These are phyloP conservation scores for Penicillium daleae DNA, from an alignment of 495 filamentous ascomycete species.

Conservation along the genomic window DNA sequence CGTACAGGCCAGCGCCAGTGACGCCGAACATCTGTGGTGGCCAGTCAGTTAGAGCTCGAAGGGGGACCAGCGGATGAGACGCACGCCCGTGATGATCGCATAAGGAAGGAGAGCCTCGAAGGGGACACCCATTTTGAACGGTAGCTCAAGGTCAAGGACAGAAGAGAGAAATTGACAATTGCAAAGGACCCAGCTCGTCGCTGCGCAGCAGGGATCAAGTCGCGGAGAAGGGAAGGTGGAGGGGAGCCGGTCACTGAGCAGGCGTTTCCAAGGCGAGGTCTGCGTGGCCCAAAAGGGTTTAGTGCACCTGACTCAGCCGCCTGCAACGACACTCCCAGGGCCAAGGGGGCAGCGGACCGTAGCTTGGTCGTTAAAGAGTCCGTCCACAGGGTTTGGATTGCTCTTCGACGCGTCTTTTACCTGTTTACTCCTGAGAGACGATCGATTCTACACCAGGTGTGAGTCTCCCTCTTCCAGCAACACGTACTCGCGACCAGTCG, in stretches of 20 bases:
- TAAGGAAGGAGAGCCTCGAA: constrained; percentile 96
- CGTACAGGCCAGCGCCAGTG: constrained; percentile 74
- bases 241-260: constrained; percentile 24
- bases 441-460: constrained; percentile 26
- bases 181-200: constrained; percentile 11
- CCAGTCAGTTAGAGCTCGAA: constrained; percentile 35
- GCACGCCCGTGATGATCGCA: constrained; percentile 83
- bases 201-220: constrained; percentile 15
- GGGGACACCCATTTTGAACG: constrained; percentile 80
- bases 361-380: constrained; percentile 39
- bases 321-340: constrained; percentile 48
- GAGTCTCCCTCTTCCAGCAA: constrained; percentile 27
- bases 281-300: constrained; percentile 42
- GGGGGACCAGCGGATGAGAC: constrained; percentile 40
- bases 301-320: constrained; percentile 50
- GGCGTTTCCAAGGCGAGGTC: constrained; percentile 28
- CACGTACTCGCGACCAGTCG: constrained; percentile 28
- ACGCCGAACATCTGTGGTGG: constrained; percentile 82
- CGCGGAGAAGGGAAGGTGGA: constrained; percentile 25
- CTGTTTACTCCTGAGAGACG: constrained; percentile 16
- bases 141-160: constrained; percentile 8
- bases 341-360: constrained; percentile 44
- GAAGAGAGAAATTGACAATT: constrained; percentile 12
- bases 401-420: constrained; percentile 41
- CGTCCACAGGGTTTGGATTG: constrained; percentile 33